Evolutionary conservation across 2,329 filamentous ascomycete genomes (phyloP).

Genomic region (Fusarium begoniae): DNA sequence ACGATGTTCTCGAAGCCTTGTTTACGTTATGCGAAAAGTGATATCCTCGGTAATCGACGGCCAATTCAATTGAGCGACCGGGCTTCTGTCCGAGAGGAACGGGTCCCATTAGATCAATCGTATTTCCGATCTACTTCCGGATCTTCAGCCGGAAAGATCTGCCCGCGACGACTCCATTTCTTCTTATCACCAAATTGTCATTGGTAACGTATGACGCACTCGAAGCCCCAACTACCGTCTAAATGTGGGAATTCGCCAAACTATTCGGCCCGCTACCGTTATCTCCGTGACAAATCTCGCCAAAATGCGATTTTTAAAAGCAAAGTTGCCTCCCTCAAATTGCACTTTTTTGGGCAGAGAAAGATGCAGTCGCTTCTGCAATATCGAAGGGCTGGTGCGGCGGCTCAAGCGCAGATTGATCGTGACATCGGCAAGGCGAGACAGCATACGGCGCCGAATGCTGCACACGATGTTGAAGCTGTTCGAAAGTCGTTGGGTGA

Average conservation of each 20-base stretch:
- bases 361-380: constrained; percentile 35
- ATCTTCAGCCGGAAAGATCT: background rate
- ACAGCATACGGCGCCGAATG: background rate
- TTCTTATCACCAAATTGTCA: constrained; percentile 14
- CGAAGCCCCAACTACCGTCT: background rate
- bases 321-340: background rate
- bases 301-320: background rate
- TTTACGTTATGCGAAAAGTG: background rate
- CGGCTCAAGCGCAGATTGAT: constrained; percentile 35
- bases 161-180: constrained; percentile 7
- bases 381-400: constrained; percentile 25
- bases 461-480: background rate
- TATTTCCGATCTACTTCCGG: constrained; percentile 7
- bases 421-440: constrained; percentile 25
- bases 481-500: background rate
- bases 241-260: background rate
- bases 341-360: background rate
- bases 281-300: constrained; percentile 9
- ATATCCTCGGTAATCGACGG: constrained; percentile 6
- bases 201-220: constrained; percentile 2
- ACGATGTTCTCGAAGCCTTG: background rate
- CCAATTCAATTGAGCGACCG: background rate
- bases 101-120: background rate
- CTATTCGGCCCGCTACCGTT: background rate
- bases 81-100: background rate